A percentile compares a stretch with the other conserved stretches of the same genome.
These are phyloP conservation scores for Aspergillus bridgeri DNA, from an alignment of 495 filamentous ascomycete species.

Conservation along the genomic window DNA sequence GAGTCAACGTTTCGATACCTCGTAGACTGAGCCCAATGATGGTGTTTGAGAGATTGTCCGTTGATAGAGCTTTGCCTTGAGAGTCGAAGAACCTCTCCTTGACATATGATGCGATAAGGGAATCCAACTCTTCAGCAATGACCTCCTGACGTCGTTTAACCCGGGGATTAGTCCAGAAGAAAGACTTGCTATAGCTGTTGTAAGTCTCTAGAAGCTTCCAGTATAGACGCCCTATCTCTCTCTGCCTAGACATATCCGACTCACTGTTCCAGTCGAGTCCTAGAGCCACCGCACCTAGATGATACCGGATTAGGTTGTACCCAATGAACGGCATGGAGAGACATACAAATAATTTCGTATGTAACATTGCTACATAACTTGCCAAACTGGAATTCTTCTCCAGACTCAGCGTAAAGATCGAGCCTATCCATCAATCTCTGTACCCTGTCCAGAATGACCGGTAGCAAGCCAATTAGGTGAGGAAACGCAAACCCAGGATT, in stretches of 20 bases:
- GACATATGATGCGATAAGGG: conserved; percentile 1
- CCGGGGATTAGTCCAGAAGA: background rate
- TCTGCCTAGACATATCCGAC: background rate
- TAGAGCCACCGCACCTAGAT: conserved; percentile 9
- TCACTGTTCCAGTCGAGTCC: background rate
- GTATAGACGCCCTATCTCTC: background rate
- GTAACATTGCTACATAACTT: background rate
- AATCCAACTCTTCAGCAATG: background rate
- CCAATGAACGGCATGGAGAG: background rate
- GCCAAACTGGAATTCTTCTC: background rate
- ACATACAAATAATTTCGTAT: background rate
- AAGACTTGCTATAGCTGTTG: too few species aligned
- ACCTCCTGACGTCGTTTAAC: background rate
- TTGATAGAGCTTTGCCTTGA: conserved; percentile 1
- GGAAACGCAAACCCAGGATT: background rate
- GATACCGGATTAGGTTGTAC: background rate
- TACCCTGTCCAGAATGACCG: background rate
- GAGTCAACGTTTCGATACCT: background rate
- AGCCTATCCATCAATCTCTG: background rate
- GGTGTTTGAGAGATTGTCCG: background rate
- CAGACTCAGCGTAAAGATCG: background rate
- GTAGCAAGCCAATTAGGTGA: background rate
- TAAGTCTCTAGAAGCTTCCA: background rate
- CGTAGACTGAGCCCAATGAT: conserved; percentile 2
- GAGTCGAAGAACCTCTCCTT: conserved; percentile 8